Evolutionary conservation across 306 rosid genomes (phyloP), one percentile per base, ranked within the genome.

Genomic region (Pterocarpus santalinus): DNA sequence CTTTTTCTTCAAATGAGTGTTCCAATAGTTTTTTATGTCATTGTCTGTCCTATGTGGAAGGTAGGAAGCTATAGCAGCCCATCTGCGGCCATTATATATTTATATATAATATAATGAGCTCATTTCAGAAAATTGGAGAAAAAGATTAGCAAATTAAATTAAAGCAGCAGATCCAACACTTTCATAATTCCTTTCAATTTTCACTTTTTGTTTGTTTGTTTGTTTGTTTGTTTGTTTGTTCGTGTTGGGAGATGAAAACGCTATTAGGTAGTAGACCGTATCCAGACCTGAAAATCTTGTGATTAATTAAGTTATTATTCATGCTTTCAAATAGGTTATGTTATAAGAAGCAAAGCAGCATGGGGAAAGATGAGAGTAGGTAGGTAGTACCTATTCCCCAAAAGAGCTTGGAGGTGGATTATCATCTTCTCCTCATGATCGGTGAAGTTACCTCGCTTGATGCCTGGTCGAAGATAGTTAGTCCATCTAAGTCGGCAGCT

Each of bases 401-500:
- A 52, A 80, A 95, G 95, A 74, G 99, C 99, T 90, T 95, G 99
- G 57, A 95, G 97, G 71, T 92, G 97, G 78, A 92, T 57, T 1
- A 95, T 95, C 94, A 91, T 93, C 84, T 90, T 91, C 86, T 93
- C 99, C 83, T 95, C 99, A 13, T 90, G 89, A 8, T 91, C 93
- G 0, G 85, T 91, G 87, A 95, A 95, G 63, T 89, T 86, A 2
- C 99, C 99, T 33, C 97, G 86, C 78, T 88, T 91, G 74, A 95
- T 95, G 10, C 99, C 99, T 0, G 99, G 97, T 28, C 99, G 85
- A 34, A 95, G 92, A 81, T 95, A 95, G 70, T 95, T 95, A 4
- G 97, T 95, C 99, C 99, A 95, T 86, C 99, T 61, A 46, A 95
- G 97, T 52, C 99, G 86, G 82, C 99, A 95, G 81, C 99, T 95